A percentile compares a stretch with the other conserved stretches of the same genome.
Evolutionary conservation across 352 stramenopile genomes (phyloP).

Genomic region (Phytophthora megakarya): DNA sequence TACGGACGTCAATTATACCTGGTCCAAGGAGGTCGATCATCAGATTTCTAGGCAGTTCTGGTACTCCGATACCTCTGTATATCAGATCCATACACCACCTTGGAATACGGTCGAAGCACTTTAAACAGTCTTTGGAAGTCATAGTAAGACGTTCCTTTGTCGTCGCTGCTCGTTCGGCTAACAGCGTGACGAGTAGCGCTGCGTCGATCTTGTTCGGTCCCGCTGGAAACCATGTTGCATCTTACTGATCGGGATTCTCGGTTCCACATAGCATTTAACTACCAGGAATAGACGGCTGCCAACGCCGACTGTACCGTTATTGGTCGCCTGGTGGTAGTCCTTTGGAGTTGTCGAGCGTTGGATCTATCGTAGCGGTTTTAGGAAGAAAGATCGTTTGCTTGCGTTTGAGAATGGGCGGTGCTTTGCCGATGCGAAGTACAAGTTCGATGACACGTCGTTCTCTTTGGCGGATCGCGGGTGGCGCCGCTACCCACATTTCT

Average conservation of each 20-base stretch:
- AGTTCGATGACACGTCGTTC: background rate
- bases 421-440: background rate
- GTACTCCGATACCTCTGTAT: background rate
- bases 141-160: background rate
- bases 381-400: background rate
- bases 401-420: background rate
- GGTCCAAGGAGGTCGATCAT: background rate
- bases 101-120: conserved; percentile 4
- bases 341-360: background rate
- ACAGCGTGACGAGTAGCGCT: background rate
- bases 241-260: background rate
- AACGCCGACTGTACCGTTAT: background rate
- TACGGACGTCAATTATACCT: too few relatives aligned
- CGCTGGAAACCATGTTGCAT: background rate
- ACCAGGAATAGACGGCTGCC: background rate
- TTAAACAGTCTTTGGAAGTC: background rate
- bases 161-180: background rate
- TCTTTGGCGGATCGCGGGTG: background rate
- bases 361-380: background rate
- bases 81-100: background rate
- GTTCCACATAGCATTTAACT: background rate
- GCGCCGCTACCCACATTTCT: background rate
- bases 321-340: background rate
- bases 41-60: background rate
- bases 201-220: background rate